These are phyloP conservation scores for Gypsophila paniculata DNA, from an alignment of 179 eudicot species.

Conservation along the genomic window DNA sequence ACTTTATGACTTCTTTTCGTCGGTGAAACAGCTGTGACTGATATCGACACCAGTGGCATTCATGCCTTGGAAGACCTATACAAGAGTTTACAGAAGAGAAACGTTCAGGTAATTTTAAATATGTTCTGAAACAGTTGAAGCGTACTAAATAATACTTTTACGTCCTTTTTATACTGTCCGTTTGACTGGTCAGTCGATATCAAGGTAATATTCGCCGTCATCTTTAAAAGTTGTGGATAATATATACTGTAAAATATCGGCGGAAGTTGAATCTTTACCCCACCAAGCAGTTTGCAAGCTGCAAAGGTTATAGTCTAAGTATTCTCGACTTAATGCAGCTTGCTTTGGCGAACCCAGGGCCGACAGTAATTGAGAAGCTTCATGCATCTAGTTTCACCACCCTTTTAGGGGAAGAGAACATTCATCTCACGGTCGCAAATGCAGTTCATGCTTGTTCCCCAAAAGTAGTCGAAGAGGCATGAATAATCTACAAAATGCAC, in stretches of 20 bases:
- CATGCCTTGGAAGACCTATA: conserved; percentile 78
- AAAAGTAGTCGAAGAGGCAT: conserved; percentile 35
- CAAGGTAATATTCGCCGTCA: no score
- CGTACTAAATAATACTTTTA: background rate
- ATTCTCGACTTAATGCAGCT: conserved; percentile 35
- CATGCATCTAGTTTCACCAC: conserved; percentile 48
- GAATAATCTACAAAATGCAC: background rate
- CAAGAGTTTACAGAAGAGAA: conserved; percentile 59
- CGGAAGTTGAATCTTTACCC: background rate
- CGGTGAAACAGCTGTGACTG: conserved; percentile 73
- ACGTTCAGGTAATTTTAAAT: conserved; percentile 54
- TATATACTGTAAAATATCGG: background rate
- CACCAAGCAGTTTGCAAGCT: no score
- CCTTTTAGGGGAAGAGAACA: conserved; percentile 55
- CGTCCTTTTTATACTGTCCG: no score
- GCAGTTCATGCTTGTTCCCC: conserved; percentile 57
- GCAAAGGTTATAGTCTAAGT: background rate
- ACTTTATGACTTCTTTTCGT: background rate
- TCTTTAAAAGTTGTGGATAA: no score
- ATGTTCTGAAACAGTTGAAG: background rate
- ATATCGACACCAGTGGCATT: conserved; percentile 90
- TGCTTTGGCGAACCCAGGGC: conserved; percentile 78
- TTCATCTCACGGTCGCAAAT: conserved; percentile 67
- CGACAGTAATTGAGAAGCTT: conserved; percentile 62
- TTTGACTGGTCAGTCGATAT: no score